Conservation (phyloP, 2,329 filamentous ascomycete genomes). For the Xylariaceae sp. region DNA sequence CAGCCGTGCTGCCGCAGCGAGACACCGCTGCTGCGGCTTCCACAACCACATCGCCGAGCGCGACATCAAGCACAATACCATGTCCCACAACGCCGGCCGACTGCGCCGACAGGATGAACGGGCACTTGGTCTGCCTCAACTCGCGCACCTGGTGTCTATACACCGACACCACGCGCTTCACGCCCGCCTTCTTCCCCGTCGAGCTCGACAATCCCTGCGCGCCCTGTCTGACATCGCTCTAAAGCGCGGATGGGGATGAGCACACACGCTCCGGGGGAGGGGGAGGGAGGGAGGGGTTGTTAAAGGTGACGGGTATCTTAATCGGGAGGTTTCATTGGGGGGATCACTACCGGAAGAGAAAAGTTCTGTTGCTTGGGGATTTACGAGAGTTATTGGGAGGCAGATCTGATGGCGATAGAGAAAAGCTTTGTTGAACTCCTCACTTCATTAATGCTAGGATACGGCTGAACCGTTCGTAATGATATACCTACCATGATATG, state of each 20-base stretch:
- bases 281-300: neutral
- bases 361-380: neutral
- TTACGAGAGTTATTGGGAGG: neutral
- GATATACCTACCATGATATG: too few relatives aligned
- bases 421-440: neutral
- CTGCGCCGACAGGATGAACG: slow-evolving; percentile 13
- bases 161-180: slow-evolving; percentile 13
- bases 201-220: slow-evolving; percentile 17
- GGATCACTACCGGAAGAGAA: neutral
- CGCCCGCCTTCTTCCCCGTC: slow-evolving; percentile 21
- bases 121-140: slow-evolving; percentile 20
- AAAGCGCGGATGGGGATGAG: neutral
- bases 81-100: slow-evolving; percentile 18
- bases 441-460: too few relatives aligned
- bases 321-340: neutral
- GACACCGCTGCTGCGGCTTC: neutral
- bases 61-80: slow-evolving; percentile 7
- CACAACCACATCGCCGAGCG: slow-evolving; percentile 1
- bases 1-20: slow-evolving; percentile 13
- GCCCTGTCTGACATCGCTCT: slow-evolving; percentile 10
- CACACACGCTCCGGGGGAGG: neutral
- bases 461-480: too few relatives aligned
- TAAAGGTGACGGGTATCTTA: neutral
- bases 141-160: slow-evolving; percentile 21
- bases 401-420: neutral